A percentile compares a stretch with the other conserved stretches of the same genome.
Evolutionary conservation across 495 filamentous ascomycete species (phyloP).

Genomic region (Annulohypoxylon maeteangense): DNA sequence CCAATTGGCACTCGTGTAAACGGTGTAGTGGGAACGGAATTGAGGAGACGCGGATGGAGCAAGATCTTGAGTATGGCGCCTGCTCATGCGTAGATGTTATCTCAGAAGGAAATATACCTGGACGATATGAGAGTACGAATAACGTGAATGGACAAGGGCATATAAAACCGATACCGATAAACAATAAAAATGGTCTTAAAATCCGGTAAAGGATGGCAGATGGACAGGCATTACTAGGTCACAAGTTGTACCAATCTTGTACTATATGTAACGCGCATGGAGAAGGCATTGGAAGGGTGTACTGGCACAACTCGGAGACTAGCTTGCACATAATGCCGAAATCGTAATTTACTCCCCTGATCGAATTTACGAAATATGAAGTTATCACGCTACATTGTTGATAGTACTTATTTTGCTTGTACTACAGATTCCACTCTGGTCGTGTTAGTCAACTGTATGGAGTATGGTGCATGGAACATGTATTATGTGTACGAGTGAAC

Average conservation of each 20-base stretch:
- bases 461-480: not conserved
- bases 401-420: not conserved
- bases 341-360: not conserved
- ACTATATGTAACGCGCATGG: conserved; percentile 36
- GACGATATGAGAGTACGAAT: not conserved
- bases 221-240: not conserved
- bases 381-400: conserved; percentile 16
- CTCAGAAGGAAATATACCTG: not conserved
- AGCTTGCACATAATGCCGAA: conserved; percentile 1
- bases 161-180: not conserved
- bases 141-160: not conserved
- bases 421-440: not conserved
- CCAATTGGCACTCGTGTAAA: conserved; percentile 94
- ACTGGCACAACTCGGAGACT: not conserved
- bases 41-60: conserved; percentile 91
- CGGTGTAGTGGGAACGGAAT: conserved; percentile 85
- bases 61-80: conserved; percentile 97
- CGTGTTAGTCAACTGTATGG: not conserved
- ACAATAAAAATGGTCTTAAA: not conserved
- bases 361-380: conserved; percentile 19
- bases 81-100: conserved; percentile 76
- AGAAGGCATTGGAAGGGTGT: conserved; percentile 16
- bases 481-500: conserved; percentile 8
- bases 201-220: not conserved
- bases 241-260: conserved; percentile 28